Evolutionary conservation across 306 rosid genomes (phyloP), one percentile per base, ranked within the genome.

Genomic region (Begonia loranthoides): DNA sequence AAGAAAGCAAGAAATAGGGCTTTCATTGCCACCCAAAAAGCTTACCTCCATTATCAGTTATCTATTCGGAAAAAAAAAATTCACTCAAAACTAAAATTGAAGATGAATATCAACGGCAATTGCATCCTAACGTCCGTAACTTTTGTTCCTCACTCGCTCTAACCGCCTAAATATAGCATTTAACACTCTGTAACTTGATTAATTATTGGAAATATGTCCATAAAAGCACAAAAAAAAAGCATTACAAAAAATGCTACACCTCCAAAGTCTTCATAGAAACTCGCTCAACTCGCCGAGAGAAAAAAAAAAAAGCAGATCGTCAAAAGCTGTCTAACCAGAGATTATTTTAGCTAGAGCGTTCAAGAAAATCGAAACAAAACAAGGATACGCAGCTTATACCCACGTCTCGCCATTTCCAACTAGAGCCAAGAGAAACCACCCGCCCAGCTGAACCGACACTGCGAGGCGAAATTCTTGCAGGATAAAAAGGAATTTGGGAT

Each of bases 371-470:
- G 45, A 49, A 15, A 28, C 36, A 7, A 28, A 28, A 28, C 66
- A 72, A 90, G 86, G 97, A 90, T 90, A 85, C 97, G 97, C 19
- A 90, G 84, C 74, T 85, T 90, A 55, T 85, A 90, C 12, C 92
- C 92, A 51, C 92, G 97, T 78, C 82, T 90, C 15, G 80, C 92
- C 97, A 90, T 90, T 53, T 51, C 50, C 63, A 49, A 52, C 6
- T 50, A 62, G 56, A 63, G 59, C 64, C 48, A 54, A 58, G 75
- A 66, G 65, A 41, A 45, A 52, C 50, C 54, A 49, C 58, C 1
- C 8, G 36, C 59, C 45, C 68, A 45, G 47, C 47, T 43, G n/a
- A 57, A 61, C 67, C 34, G 61, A 73, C 70, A 61, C 45, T 51
- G 63, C 61, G 52, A 2, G 36, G 36, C 36, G 36, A 28, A 28